These are phyloP conservation scores for Alternaria incomplexa DNA, from an alignment of 2,329 filamentous ascomycete genomes.

Conservation along the genomic window DNA sequence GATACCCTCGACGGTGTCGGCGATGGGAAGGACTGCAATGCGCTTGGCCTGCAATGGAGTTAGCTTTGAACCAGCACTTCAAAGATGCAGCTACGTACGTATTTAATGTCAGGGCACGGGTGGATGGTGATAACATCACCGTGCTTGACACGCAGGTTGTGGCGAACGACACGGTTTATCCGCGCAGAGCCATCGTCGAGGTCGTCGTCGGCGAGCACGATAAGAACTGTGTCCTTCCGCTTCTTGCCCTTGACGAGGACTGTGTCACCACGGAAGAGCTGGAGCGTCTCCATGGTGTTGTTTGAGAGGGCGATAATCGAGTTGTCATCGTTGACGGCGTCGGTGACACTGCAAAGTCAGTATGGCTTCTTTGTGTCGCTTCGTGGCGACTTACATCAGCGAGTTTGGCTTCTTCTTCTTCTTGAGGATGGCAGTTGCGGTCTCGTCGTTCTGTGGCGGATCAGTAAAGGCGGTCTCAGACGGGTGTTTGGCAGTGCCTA, in stretches of 20 bases:
- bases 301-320: constrained; percentile 98
- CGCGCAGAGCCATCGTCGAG: constrained; percentile 96
- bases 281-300: constrained; percentile 97
- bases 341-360: constrained; percentile 78
- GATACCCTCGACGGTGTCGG: constrained; percentile 96
- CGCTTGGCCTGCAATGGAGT: constrained; percentile 79
- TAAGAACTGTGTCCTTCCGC: constrained; percentile 97
- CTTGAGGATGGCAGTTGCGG: constrained; percentile 94
- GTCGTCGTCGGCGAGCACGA: constrained; percentile 96
- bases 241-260: constrained; percentile 99
- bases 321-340: constrained; percentile 99
- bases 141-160: constrained; percentile 98
- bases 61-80: constrained; percentile 12
- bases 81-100: constrained; percentile 67
- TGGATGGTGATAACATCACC: constrained; percentile 97
- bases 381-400: constrained; percentile 73
- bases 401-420: constrained; percentile 99
- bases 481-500: constrained; percentile 50
- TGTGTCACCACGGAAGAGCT: constrained; percentile 98
- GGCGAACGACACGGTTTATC: constrained; percentile 97
- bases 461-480: constrained; percentile 35
- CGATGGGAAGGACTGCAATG: constrained; percentile 96
- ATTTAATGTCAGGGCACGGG: constrained; percentile 99
- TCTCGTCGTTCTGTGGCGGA: constrained; percentile 76
- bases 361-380: background rate